phyloP scores from a whole-genome alignment of 1,284 basidiomycete species.

The Pyrrhoderma lamaoense region DNA sequence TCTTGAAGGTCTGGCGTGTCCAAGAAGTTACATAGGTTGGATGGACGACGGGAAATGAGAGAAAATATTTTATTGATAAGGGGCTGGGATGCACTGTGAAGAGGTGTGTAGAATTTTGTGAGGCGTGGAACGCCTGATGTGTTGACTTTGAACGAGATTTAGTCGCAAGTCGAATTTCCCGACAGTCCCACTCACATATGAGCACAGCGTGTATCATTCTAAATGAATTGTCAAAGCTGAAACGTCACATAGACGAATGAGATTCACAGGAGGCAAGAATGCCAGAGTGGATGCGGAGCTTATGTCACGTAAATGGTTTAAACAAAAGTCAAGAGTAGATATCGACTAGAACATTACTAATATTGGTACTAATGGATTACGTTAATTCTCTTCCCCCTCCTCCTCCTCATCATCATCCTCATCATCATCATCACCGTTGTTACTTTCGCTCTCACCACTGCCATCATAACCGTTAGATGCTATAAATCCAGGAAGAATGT shows the following conservation, averaged over 20 bases:
- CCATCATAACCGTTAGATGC: too few species aligned
- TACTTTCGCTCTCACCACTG: not conserved
- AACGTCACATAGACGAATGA: not conserved
- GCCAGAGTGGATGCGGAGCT: too few species aligned
- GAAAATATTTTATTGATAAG: constrained; percentile 82
- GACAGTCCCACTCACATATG: constrained; percentile 46
- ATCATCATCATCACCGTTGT: constrained; percentile 15
- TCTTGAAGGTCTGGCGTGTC: constrained; percentile 84
- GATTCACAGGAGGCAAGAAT: too few species aligned
- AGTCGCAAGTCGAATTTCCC: constrained; percentile 6
- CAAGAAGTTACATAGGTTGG: constrained; percentile 84
- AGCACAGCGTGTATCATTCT: constrained; percentile 84
- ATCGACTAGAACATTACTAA: too few species aligned
- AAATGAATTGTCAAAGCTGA: not conserved
- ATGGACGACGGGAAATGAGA: constrained; percentile 69
- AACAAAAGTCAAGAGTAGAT: too few species aligned
- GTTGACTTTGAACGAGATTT: constrained; percentile 51
- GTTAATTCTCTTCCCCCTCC: not conserved
- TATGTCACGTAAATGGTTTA: not conserved
- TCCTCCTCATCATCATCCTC: constrained; percentile 18
- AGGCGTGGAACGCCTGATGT: constrained; percentile 85
- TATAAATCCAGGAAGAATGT: too few species aligned
- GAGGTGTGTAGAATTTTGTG: constrained; percentile 92
- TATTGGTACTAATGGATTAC: too few species aligned
- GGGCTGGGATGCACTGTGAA: constrained; percentile 62